These are phyloP conservation scores for Verticillium albo-atrum DNA, from an alignment of 2,329 filamentous ascomycete genomes.

Conservation along the genomic window DNA sequence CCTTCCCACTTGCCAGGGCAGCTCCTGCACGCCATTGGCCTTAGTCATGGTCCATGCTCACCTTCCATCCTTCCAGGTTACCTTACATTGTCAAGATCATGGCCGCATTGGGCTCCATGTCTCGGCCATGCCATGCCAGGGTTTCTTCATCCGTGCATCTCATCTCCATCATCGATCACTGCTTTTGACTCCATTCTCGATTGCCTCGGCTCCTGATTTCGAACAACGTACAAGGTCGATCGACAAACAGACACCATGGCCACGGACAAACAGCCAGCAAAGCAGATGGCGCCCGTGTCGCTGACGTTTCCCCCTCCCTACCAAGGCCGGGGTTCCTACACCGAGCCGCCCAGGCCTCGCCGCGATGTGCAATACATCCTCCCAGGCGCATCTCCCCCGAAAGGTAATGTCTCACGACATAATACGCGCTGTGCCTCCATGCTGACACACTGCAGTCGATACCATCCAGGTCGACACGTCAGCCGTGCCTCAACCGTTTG, in stretches of 20 bases:
- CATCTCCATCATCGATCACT: too few relatives aligned
- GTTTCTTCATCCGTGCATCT: neutral
- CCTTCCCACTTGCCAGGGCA: too few relatives aligned
- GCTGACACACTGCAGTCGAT: constrained; percentile 5
- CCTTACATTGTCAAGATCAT: neutral
- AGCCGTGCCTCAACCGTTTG: constrained; percentile 14
- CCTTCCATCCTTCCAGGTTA: too few relatives aligned
- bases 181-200: neutral
- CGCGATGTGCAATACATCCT: constrained; percentile 8
- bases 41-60: neutral
- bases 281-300: neutral
- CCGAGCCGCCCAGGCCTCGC: constrained; percentile 5
- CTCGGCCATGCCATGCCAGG: neutral
- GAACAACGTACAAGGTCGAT: too few relatives aligned
- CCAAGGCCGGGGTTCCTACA: constrained; percentile 11
- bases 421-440: neutral
- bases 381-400: constrained; percentile 8
- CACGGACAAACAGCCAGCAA: neutral
- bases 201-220: too few relatives aligned
- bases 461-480: constrained; percentile 13
- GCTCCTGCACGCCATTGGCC: neutral
- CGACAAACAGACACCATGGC: neutral
- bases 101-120: neutral
- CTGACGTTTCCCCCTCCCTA: constrained; percentile 7
- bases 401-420: neutral